These are phyloP conservation scores for Pichia cabralensis DNA, from an alignment of 805 yeast species.

Conservation along the genomic window DNA sequence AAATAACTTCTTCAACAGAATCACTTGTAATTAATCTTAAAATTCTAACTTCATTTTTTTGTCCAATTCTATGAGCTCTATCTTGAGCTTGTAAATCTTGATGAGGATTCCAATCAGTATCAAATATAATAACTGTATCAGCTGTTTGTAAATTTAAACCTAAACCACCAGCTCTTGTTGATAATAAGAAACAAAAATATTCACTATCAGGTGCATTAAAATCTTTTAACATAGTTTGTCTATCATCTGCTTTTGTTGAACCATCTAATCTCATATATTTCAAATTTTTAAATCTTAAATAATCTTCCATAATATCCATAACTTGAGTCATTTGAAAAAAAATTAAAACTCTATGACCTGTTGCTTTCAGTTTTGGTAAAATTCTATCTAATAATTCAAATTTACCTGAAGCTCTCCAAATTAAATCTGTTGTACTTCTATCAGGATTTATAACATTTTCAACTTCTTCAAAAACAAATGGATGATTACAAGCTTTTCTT, in stretches of 20 bases:
- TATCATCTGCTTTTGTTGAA: slow-evolving; percentile 74
- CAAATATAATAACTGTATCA: slow-evolving; percentile 78
- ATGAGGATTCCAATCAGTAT: slow-evolving; percentile 88
- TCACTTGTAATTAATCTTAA: slow-evolving; percentile 71
- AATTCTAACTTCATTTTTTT: slow-evolving; percentile 78
- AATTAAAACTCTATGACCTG: slow-evolving; percentile 71
- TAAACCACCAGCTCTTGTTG: slow-evolving; percentile 86
- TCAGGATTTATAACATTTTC: slow-evolving; percentile 60
- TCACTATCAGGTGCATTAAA: slow-evolving; percentile 72
- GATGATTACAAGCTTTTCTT: slow-evolving; percentile 80
- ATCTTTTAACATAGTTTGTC: slow-evolving; percentile 61
- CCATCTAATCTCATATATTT: slow-evolving; percentile 76
- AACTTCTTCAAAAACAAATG: slow-evolving; percentile 77
- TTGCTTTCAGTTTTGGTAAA: slow-evolving; percentile 61
- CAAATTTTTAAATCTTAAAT: slow-evolving; percentile 52
- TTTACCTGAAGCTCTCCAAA: slow-evolving; percentile 75
- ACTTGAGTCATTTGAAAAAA: slow-evolving; percentile 87
- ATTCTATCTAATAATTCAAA: slow-evolving; percentile 70
- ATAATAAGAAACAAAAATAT: slow-evolving; percentile 66
- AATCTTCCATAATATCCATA: slow-evolving; percentile 87
- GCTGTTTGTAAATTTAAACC: slow-evolving; percentile 83
- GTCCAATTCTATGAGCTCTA: slow-evolving; percentile 85
- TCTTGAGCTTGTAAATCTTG: slow-evolving; percentile 89
- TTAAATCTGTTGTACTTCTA: slow-evolving; percentile 49
- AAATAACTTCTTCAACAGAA: slow-evolving; percentile 74